Percentiles rank a stretch among this genome's conserved stretches.
These are phyloP conservation scores for Exophiala calicioides DNA, from an alignment of 2,329 filamentous ascomycete species.

Conservation along the genomic window DNA sequence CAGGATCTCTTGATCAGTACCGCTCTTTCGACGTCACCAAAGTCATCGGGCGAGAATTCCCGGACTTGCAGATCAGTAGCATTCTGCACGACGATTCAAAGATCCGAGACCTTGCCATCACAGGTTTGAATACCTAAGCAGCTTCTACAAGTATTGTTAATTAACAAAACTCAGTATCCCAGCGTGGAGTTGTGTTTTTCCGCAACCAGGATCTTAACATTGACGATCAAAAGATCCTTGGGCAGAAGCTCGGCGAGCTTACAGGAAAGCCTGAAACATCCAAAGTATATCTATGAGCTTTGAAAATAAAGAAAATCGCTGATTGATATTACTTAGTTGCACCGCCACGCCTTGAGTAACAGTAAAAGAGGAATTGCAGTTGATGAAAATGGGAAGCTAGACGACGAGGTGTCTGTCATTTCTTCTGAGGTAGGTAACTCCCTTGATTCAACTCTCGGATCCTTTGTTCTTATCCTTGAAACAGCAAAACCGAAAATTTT, in stretches of 20 bases:
- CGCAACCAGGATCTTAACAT: constrained; percentile 56
- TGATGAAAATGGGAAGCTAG: constrained; percentile 46
- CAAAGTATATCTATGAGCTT: too few relatives aligned
- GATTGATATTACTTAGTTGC: too few relatives aligned
- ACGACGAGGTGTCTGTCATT: constrained; percentile 53
- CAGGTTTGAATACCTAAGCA: too few relatives aligned
- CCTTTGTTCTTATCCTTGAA: too few relatives aligned
- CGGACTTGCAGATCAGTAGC: constrained; percentile 53
- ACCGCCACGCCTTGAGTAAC: constrained; percentile 63
- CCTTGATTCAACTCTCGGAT: too few relatives aligned
- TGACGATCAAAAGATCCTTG: constrained; percentile 65
- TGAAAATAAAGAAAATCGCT: too few relatives aligned
- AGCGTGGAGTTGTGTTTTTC: constrained; percentile 70
- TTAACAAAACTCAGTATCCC: constrained; percentile 65
- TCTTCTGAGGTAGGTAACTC: constrained; percentile 38
- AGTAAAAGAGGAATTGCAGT: constrained; percentile 46
- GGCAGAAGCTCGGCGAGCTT: constrained; percentile 59
- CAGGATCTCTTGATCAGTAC: constrained; percentile 45
- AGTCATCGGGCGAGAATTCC: constrained; percentile 53
- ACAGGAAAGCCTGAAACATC: constrained; percentile 60
- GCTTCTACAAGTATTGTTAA: too few relatives aligned
- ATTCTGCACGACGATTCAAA: constrained; percentile 64
- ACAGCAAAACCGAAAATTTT: constrained; percentile 31
- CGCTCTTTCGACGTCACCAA: constrained; percentile 53
- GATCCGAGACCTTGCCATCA: constrained; percentile 66